phyloP scores from a whole-genome alignment of 1,284 basidiomycete species.

The Phaffia rhodozyma region DNA sequence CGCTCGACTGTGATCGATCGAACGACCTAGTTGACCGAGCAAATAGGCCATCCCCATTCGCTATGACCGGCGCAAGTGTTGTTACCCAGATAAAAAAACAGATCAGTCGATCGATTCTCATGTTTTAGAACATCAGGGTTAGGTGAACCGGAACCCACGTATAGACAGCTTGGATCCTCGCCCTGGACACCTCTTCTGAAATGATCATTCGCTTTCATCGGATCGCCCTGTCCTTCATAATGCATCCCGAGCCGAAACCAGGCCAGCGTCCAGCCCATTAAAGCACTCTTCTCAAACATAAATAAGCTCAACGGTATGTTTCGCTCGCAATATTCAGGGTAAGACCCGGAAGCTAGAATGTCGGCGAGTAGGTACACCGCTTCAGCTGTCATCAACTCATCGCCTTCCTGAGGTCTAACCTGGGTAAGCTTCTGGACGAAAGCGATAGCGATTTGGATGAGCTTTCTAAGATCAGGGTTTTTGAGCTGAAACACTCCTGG shows the following conservation, averaged over 20 bases:
- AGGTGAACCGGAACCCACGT: slow-evolving; percentile 42
- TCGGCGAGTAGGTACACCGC: too few relatives aligned
- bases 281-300: too few relatives aligned
- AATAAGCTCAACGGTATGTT: too few relatives aligned
- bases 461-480: too few relatives aligned
- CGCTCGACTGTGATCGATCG: slow-evolving; percentile 46
- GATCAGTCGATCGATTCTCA: slow-evolving; percentile 1
- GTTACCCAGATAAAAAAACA: slow-evolving; percentile 13
- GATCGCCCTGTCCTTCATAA: slow-evolving; percentile 76
- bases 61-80: slow-evolving; percentile 34
- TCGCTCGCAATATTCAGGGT: too few relatives aligned
- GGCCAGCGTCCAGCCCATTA: slow-evolving; percentile 31
- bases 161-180: slow-evolving; percentile 61
- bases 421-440: too few relatives aligned
- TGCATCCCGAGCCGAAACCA: slow-evolving; percentile 87
- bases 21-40: slow-evolving; percentile 67
- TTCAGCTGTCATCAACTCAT: too few relatives aligned
- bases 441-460: too few relatives aligned
- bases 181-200: slow-evolving; percentile 65
- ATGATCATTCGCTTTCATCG: slow-evolving; percentile 57
- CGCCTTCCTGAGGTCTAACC: too few relatives aligned
- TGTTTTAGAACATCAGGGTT: slow-evolving; percentile 21
- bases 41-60: slow-evolving; percentile 83
- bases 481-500: too few relatives aligned
- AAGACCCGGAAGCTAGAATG: too few relatives aligned